phyloP scores from a whole-genome alignment of 495 filamentous ascomycete species.

The Apodospora peruviana region DNA sequence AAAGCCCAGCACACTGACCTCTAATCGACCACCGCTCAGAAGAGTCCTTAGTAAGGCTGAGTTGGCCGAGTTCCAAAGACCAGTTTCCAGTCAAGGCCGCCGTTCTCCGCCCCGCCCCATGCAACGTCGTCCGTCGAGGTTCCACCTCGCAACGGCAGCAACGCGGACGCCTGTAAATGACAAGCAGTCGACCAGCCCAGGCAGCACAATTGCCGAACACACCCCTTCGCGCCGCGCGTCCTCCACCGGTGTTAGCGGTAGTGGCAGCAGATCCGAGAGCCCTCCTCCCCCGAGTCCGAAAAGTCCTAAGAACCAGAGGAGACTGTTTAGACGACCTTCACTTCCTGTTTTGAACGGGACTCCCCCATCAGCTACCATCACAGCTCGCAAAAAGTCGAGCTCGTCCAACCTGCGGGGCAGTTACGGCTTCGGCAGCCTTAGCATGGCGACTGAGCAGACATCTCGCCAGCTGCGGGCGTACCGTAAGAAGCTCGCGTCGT shows the following conservation, averaged over 20 bases:
- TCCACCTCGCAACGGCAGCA: slow-evolving; percentile 26
- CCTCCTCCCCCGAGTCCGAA: slow-evolving; percentile 46
- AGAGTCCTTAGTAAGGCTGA: slow-evolving; percentile 72
- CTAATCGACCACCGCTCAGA: slow-evolving; percentile 59
- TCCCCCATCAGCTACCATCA: slow-evolving; percentile 46
- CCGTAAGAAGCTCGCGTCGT: slow-evolving; percentile 69
- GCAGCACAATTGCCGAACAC: slow-evolving; percentile 24
- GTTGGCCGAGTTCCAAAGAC: slow-evolving; percentile 67
- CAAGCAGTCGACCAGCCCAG: slow-evolving; percentile 27
- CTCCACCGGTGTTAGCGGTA: slow-evolving; percentile 26
- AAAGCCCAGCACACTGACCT: slow-evolving; percentile 45
- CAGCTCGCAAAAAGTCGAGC: slow-evolving; percentile 30
- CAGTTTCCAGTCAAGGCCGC: slow-evolving; percentile 52
- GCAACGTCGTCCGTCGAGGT: slow-evolving; percentile 38
- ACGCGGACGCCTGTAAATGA: slow-evolving; percentile 29
- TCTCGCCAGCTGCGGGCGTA: slow-evolving; percentile 76
- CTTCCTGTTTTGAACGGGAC: slow-evolving; percentile 54
- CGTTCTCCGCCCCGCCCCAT: slow-evolving; percentile 59
- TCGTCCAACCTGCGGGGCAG: slow-evolving; percentile 16
- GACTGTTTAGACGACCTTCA: slow-evolving; percentile 42
- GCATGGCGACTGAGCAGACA: slow-evolving; percentile 72
- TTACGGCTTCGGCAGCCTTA: slow-evolving; percentile 58
- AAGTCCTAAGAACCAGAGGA: slow-evolving; percentile 30
- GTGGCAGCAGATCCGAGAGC: slow-evolving; percentile 31
- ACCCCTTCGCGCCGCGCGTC: slow-evolving; percentile 36